Conservation (phyloP, 768 basidiomycete species). For the Boletellus sp. region DNA sequence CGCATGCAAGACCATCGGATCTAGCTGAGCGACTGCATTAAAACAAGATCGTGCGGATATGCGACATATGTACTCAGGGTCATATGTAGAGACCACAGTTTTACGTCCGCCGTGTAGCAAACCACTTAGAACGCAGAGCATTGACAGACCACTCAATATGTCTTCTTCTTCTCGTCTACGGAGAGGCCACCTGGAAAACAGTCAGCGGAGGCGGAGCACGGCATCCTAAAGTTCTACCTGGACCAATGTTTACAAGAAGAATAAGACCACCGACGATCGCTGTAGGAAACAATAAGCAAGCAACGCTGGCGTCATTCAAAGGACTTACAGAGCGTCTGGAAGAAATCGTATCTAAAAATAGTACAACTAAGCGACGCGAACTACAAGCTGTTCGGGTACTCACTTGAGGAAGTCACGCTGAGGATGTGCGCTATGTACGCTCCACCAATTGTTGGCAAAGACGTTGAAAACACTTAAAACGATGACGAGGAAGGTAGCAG, state of each 20-base stretch:
- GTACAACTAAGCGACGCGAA: constrained; percentile 21
- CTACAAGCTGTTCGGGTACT: constrained; percentile 25
- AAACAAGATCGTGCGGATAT: constrained; percentile 17
- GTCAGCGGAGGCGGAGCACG: neutral
- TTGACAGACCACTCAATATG: constrained; percentile 43
- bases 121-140: neutral
- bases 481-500: constrained; percentile 90
- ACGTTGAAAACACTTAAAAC: constrained; percentile 94
- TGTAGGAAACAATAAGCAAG: constrained; percentile 21
- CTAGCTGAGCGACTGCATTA: neutral
- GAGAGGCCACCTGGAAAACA: constrained; percentile 75
- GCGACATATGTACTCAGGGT: constrained; percentile 18
- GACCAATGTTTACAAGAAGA: constrained; percentile 97
- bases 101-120: constrained; percentile 5
- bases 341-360: constrained; percentile 85
- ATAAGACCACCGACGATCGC: constrained; percentile 97
- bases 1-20: no score
- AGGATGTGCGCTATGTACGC: constrained; percentile 85
- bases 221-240: constrained; percentile 48
- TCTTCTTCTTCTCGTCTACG: constrained; percentile 99
- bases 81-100: constrained; percentile 4
- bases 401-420: constrained; percentile 98
- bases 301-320: neutral
- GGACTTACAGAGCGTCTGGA: constrained; percentile 83
- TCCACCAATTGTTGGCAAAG: constrained; percentile 99